Evolutionary conservation across 163 green algal genomes (phyloP).

Genomic region (Scenedesmus sp.): DNA sequence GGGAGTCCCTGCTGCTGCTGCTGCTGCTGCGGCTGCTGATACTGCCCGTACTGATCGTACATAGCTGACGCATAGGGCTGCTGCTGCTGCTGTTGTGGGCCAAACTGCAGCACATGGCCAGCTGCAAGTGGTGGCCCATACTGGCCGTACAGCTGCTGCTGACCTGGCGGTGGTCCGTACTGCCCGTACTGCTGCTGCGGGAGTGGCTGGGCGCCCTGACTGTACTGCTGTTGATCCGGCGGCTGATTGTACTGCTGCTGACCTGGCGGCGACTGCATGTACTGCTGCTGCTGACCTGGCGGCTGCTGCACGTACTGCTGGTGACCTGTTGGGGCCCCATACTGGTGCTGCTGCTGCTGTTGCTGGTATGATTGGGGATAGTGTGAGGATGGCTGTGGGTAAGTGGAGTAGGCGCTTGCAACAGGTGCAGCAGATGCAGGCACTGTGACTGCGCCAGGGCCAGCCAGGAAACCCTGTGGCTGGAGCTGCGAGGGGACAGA

Average conservation of each 20-base stretch:
- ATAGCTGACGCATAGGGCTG: background rate
- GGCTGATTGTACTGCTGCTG: background rate
- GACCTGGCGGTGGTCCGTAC: background rate
- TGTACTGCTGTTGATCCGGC: background rate
- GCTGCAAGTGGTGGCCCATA: background rate
- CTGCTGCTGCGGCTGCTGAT: conserved; percentile 11
- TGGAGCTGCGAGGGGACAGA: background rate
- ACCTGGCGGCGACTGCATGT: background rate
- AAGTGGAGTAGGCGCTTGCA: background rate
- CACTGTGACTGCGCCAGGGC: background rate
- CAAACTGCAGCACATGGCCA: background rate
- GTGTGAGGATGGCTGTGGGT: background rate
- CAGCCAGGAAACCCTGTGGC: background rate
- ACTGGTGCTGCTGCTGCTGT: background rate
- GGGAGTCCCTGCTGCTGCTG: background rate
- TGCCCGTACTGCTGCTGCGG: background rate
- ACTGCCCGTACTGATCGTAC: background rate
- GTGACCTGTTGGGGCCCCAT: background rate
- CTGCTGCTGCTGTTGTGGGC: background rate
- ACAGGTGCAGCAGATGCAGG: background rate
- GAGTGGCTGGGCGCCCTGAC: background rate
- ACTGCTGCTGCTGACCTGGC: conserved; percentile 13
- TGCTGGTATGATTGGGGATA: background rate
- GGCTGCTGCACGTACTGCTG: background rate
- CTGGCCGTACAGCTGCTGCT: conserved; percentile 13